phyloP scores from a whole-genome alignment of 2,329 filamentous ascomycete genomes.

The Colletotrichum graminicola region DNA sequence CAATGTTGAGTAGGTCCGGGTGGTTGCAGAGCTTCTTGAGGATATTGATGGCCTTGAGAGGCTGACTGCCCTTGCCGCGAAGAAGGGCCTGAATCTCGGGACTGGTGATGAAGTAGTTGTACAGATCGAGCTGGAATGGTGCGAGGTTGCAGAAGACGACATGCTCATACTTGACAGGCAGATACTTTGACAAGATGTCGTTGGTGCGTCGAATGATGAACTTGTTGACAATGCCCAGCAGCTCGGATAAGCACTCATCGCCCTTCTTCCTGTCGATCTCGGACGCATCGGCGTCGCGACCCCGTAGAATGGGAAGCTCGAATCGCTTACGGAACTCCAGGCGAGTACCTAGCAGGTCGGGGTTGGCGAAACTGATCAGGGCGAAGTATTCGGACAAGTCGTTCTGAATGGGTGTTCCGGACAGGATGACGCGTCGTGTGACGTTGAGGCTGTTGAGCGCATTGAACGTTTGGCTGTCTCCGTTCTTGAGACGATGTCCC shows the following conservation, averaged over 20 bases:
- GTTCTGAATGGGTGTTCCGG: conserved; percentile 97
- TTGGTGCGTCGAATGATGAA: conserved; percentile 99
- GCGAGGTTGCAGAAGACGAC: conserved; percentile 98
- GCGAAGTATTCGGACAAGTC: conserved; percentile 98
- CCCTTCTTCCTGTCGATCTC: conserved; percentile 86
- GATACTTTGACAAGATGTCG: conserved; percentile 96
- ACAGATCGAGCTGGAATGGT: conserved; percentile 91
- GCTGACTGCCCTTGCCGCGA: conserved; percentile 93
- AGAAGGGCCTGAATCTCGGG: conserved; percentile 94
- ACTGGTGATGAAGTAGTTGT: conserved; percentile 97
- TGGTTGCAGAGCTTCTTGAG: conserved; percentile 99
- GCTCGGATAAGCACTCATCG: conserved; percentile 83
- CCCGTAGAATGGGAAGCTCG: conserved; percentile 91
- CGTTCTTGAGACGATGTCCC: conserved; percentile 96
- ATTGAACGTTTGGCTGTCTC: conserved; percentile 93
- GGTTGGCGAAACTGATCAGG: conserved; percentile 95
- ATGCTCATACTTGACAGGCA: conserved; percentile 98
- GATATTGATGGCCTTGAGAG: conserved; percentile 94
- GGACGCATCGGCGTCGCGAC: conserved; percentile 89
- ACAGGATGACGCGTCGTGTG: conserved; percentile 90
- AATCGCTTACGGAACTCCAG: conserved; percentile 94
- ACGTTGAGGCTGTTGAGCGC: conserved; percentile 93
- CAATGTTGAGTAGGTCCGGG: conserved; percentile 88
- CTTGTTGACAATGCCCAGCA: conserved; percentile 91
- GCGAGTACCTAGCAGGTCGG: conserved; percentile 87